phyloP scores from a whole-genome alignment of 2,329 filamentous ascomycete genomes.

The Aureobasidium mangrovei region DNA sequence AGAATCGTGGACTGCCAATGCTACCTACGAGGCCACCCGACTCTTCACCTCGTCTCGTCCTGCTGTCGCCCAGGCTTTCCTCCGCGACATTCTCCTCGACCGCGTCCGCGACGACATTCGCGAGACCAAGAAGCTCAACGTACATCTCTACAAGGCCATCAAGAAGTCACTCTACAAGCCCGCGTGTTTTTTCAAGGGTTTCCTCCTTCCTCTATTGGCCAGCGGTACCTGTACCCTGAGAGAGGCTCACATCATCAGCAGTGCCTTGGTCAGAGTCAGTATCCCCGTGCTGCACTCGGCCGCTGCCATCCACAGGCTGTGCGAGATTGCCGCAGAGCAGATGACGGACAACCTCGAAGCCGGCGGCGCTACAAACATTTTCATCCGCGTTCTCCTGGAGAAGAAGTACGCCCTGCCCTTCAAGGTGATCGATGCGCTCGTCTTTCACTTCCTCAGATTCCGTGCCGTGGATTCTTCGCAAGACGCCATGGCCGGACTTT shows the following conservation, averaged over 20 bases:
- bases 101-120: slow-evolving; percentile 89
- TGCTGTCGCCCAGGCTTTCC: slow-evolving; percentile 69
- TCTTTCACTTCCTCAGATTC: slow-evolving; percentile 95
- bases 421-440: slow-evolving; percentile 86
- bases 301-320: slow-evolving; percentile 81
- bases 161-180: slow-evolving; percentile 94
- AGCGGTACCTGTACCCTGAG: slow-evolving; percentile 83
- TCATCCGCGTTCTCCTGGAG: slow-evolving; percentile 85
- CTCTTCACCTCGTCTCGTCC: slow-evolving; percentile 87
- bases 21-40: slow-evolving; percentile 78
- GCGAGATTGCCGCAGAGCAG: slow-evolving; percentile 89
- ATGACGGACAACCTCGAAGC: slow-evolving; percentile 74
- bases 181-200: slow-evolving; percentile 90
- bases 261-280: slow-evolving; percentile 73
- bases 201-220: slow-evolving; percentile 81
- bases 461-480: slow-evolving; percentile 56
- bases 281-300: slow-evolving; percentile 89
- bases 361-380: slow-evolving; percentile 86
- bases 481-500: slow-evolving; percentile 45
- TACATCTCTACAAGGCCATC: slow-evolving; percentile 87
- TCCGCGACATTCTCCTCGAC: slow-evolving; percentile 79
- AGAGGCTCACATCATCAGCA: slow-evolving; percentile 85
- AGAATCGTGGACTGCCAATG: slow-evolving; percentile 68
- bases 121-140: slow-evolving; percentile 89
- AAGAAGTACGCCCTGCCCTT: slow-evolving; percentile 96